Conservation (phyloP, 306 rosid genomes). For the Glycine soja region DNA sequence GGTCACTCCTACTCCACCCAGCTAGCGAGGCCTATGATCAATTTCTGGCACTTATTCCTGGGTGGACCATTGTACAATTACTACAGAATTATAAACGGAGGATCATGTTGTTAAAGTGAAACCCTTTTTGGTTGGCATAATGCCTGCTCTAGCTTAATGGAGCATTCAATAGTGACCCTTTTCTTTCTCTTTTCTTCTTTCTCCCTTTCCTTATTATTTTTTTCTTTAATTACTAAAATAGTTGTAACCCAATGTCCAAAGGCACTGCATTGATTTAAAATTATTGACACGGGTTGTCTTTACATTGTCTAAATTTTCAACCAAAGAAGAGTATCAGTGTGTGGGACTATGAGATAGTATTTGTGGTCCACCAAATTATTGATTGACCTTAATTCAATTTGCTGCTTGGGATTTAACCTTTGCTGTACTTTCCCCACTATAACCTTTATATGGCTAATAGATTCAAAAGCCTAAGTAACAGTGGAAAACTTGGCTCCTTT, state of each 20-base stretch:
- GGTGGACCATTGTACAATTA: constrained; percentile 49
- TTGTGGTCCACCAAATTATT: constrained; percentile 60
- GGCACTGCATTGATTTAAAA: constrained; percentile 45
- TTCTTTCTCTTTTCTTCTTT: too few species aligned
- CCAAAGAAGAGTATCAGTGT: constrained; percentile 23
- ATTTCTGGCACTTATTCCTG: background rate
- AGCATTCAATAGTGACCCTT: constrained; percentile 7
- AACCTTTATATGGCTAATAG: constrained; percentile 40
- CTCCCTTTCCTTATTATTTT: background rate
- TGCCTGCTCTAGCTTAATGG: constrained; percentile 24
- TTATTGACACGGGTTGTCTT: constrained; percentile 26
- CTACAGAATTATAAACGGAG: constrained; percentile 36
- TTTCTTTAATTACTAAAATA: background rate
- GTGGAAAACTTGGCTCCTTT: constrained; percentile 51
- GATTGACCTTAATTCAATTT: constrained; percentile 57
- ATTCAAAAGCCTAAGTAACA: constrained; percentile 51
- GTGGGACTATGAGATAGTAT: constrained; percentile 30
- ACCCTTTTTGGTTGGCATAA: constrained; percentile 47
- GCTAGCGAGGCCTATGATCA: constrained; percentile 38
- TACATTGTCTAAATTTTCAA: constrained; percentile 49
- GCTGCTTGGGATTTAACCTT: constrained; percentile 48
- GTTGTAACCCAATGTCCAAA: constrained; percentile 27
- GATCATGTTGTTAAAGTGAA: constrained; percentile 37
- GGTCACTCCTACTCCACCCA: constrained; percentile 29
- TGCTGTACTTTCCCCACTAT: constrained; percentile 55